Base-by-base conservation (phyloP, 768 basidiomycete species). In the Suillus occidentalis region DNA sequence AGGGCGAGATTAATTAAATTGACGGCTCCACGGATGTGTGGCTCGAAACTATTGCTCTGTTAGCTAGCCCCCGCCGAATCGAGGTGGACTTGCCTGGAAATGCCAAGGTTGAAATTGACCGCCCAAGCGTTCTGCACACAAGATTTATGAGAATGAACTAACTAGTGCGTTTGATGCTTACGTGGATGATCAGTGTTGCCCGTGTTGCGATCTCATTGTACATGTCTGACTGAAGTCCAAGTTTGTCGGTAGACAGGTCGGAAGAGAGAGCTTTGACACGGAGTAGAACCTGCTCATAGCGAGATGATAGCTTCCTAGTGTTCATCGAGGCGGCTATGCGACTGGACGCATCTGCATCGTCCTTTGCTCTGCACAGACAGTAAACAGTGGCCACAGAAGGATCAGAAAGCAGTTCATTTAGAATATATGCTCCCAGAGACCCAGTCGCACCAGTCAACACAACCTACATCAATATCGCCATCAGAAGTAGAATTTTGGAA, bases 381-480 rank as follows among this genome's bases (percentile, higher is more conserved):
- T 84, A 80, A 37, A 87, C 79, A 12, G 75, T 79, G 43, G 67
- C 67, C 40, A 87, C 82, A 0, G 71, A 61, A 0, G 77, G 66
- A 6, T 74, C 74, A 6, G 72, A 68, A 4, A 82, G 73, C 2
- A 87, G 75, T 57, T 82, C 78, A 40, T 78, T 74, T n/a, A 87
- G 78, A 14, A 86, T 78, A 63, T 85, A 81, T 2, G 84, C 84
- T 10, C 86, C 86, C 3, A 86, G 78, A 2, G 83, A 84, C 1
- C 85, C 85, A 6, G 85, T 85, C 0, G 79, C 82, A 5, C 85
- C 85, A 0, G 85, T 85, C 42, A 87, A 74, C 6, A 86, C 78
- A 9, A 73, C 60, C 67, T 69, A 4, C 22, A 60, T 55, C 45
- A 60, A 58, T 36, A 34, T 12, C 14, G n/a, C 4, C 25, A 14